A percentile compares a stretch with the other conserved stretches of the same genome.
Conservation (phyloP, 441 rosid species). For the Brassica balearica region DNA sequence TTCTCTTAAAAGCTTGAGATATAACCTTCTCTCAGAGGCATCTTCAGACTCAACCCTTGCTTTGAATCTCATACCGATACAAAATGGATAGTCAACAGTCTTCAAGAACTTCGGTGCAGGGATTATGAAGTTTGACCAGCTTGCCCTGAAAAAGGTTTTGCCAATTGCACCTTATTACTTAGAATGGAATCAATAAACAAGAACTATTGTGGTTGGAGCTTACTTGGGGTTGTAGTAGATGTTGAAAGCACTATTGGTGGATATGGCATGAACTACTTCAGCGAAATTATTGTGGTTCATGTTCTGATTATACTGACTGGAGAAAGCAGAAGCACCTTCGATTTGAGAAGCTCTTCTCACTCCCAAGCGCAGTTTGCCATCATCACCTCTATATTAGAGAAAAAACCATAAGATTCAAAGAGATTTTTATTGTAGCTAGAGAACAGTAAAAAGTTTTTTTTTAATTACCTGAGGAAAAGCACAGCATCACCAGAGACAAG, state of each 20-base stretch:
- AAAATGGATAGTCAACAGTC: slow-evolving; percentile 67
- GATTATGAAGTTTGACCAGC: slow-evolving; percentile 76
- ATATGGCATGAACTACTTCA: slow-evolving; percentile 73
- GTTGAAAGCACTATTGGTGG: slow-evolving; percentile 63
- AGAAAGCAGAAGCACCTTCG: slow-evolving; percentile 58
- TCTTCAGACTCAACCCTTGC: slow-evolving; percentile 87
- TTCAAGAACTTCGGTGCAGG: slow-evolving; percentile 76
- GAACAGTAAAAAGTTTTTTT: background rate
- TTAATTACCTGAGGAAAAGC: slow-evolving; percentile 83
- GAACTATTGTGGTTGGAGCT: slow-evolving; percentile 7
- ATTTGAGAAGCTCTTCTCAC: slow-evolving; percentile 88
- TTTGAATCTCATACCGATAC: slow-evolving; percentile 88
- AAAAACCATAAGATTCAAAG: background rate
- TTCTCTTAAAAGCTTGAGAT: slow-evolving; percentile 26
- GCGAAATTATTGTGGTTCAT: slow-evolving; percentile 59
- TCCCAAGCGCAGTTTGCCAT: slow-evolving; percentile 89
- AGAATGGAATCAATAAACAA: background rate
- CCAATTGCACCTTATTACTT: background rate
- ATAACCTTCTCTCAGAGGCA: slow-evolving; percentile 86
- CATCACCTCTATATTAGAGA: slow-evolving; percentile 72
- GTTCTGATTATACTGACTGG: slow-evolving; percentile 54
- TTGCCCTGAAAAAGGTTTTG: slow-evolving; percentile 54
- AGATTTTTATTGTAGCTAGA: background rate
- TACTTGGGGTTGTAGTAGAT: slow-evolving; percentile 94
- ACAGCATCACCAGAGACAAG: slow-evolving; percentile 98